These are phyloP conservation scores for Cladosporium sp. DNA, from an alignment of 2,329 filamentous ascomycete genomes.

Conservation along the genomic window DNA sequence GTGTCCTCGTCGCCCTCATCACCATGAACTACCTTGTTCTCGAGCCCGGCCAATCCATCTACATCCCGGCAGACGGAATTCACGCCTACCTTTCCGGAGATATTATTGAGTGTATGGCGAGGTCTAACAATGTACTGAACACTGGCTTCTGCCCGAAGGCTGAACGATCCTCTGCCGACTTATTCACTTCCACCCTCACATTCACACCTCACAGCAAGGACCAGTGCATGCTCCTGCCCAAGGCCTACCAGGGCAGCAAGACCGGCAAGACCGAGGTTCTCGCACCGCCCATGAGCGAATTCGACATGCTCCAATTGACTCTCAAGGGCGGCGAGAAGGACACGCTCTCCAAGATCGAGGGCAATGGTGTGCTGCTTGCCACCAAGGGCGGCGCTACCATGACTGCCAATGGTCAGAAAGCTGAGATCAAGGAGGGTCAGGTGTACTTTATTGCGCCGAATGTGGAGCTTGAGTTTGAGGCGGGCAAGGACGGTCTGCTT, in stretches of 20 bases:
- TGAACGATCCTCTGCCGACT: conserved; percentile 58
- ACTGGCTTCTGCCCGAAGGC: conserved; percentile 66
- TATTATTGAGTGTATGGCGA: conserved; percentile 75
- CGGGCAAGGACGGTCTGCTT: conserved; percentile 34
- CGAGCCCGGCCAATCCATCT: conserved; percentile 61
- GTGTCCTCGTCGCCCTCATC: conserved; percentile 62
- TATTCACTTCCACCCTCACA: conserved; percentile 59
- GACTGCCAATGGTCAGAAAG: conserved; percentile 48
- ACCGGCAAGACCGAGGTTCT: conserved; percentile 61
- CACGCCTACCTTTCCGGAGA: conserved; percentile 69
- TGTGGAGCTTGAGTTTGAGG: conserved; percentile 43
- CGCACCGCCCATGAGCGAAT: conserved; percentile 65
- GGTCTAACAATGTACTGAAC: conserved; percentile 69
- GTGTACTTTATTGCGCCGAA: conserved; percentile 64
- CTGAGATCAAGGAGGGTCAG: conserved; percentile 56
- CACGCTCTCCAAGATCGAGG: conserved; percentile 49
- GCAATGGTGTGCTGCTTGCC: conserved; percentile 60
- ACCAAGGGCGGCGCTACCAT: conserved; percentile 56
- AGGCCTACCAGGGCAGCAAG: conserved; percentile 35
- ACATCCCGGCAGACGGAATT: conserved; percentile 68
- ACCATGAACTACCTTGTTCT: conserved; percentile 71
- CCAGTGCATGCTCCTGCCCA: conserved; percentile 52
- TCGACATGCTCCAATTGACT: conserved; percentile 60
- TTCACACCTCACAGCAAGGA: conserved; percentile 58
- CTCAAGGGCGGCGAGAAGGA: conserved; percentile 57